Evolutionary conservation across 495 filamentous ascomycete genomes (phyloP), one percentile per base, ranked within the genome.

Genomic region (Cetradonia linearis): DNA sequence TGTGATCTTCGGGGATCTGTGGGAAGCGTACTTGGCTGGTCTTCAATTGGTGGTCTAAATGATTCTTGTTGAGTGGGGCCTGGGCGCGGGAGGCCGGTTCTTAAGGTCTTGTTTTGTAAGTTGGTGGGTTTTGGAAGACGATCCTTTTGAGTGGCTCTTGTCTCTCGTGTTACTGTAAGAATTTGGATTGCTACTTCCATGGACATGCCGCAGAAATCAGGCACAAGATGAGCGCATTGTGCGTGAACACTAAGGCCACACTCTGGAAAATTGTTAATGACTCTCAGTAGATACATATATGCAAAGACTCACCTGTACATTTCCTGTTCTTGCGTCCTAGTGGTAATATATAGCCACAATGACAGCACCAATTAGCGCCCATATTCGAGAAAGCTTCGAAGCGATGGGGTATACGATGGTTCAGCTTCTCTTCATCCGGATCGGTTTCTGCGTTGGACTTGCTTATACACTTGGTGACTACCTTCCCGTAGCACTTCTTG

Each of bases 381-480:
- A 97, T 86, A 68, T 97, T 97, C 38, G 91, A 89, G 70, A 95
- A 97, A 13, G 82, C 81, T 62, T 93, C 84, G 77, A 95, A 99
- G 40, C 93, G 87, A 78, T 99, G 93, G 16, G 93, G 93, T 65
- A 99, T 99, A 62, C 94, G 87, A 71, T 99, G 93, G 71, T 97
- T 99, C 80, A 99, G 88, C 74, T 96, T 97, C 74, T 96, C 93
- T 70, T 99, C 93, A 72, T 97, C 93, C 18, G 93, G 93, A 72
- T 97, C 94, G 25, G 87, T 93, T 71, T 97, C 93, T 62, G 92
- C 89, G 70, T 97, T 99, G 53, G 92, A 95, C 72, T 97, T 96
- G 75, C 91, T 96, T 74, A 99, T 99, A 76, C 93, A 99, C 72
- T 99, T 99, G 58, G 93, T 97, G 67, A 99, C 94, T n/a, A 99